These are phyloP conservation scores for Podospora conica DNA, from an alignment of 495 filamentous ascomycete genomes.

Conservation along the genomic window DNA sequence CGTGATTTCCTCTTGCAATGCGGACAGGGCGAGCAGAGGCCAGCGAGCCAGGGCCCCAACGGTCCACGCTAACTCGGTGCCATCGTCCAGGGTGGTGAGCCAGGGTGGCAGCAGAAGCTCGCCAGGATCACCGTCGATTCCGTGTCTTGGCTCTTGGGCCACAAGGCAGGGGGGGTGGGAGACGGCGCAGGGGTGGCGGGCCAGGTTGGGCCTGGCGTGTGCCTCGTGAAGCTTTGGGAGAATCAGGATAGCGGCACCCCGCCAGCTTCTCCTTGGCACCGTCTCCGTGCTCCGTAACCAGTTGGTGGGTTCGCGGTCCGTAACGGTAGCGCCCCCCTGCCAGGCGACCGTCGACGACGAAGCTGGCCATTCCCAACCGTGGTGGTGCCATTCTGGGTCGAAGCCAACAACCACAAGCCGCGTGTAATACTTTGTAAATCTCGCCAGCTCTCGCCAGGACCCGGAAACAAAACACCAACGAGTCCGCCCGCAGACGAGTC, in stretches of 20 bases:
- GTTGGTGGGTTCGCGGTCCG: constrained; percentile 6
- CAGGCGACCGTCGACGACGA: background rate
- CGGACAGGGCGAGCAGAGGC: constrained; percentile 6
- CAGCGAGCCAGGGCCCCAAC: constrained; percentile 10
- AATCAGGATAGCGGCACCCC: constrained; percentile 9
- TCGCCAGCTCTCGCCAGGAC: background rate
- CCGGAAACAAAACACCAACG: background rate
- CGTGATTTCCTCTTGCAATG: constrained; percentile 21
- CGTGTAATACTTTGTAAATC: background rate
- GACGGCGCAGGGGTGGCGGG: background rate
- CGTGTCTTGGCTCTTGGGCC: constrained; percentile 6
- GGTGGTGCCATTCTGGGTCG: background rate
- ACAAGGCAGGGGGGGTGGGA: background rate
- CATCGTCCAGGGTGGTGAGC: constrained; percentile 5
- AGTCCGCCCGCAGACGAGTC: background rate
- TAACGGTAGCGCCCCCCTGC: constrained; percentile 2
- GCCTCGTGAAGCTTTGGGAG: background rate
- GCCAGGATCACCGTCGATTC: constrained; percentile 10
- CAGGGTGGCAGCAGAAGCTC: background rate
- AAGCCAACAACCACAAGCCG: background rate
- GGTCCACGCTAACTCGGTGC: constrained; percentile 6
- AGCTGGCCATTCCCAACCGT: background rate
- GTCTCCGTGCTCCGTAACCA: constrained; percentile 5
- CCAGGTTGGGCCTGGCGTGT: background rate
- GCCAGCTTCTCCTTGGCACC: background rate